Conservation (phyloP, 345 rosid species). For the Rhodamnia argentea region DNA sequence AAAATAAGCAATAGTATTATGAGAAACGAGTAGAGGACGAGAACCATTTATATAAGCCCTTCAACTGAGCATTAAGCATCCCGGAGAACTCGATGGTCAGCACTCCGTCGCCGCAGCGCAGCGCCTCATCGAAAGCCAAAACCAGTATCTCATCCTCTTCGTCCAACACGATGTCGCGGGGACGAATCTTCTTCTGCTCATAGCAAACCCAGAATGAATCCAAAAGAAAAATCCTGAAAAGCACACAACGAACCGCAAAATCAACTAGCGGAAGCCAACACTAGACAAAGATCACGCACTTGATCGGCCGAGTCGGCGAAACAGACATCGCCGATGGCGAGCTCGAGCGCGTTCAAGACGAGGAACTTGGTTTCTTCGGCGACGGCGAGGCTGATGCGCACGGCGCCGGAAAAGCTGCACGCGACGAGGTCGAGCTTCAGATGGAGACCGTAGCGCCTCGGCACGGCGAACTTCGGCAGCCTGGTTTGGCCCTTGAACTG, state of each 20-base stretch:
- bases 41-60: slow-evolving; percentile 34
- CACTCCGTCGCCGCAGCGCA: slow-evolving; percentile 20
- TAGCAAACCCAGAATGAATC: background rate
- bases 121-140: slow-evolving; percentile 18
- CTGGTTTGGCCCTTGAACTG: slow-evolving; percentile 23
- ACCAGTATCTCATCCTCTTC: slow-evolving; percentile 31
- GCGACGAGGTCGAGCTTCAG: slow-evolving; percentile 14
- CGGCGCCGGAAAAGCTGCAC: slow-evolving; percentile 23
- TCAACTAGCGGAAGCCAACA: background rate
- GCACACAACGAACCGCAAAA: background rate
- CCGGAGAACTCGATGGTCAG: slow-evolving; percentile 21
- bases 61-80: slow-evolving; percentile 24
- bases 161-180: slow-evolving; percentile 13
- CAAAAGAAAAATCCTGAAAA: background rate
- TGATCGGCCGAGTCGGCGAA: slow-evolving; percentile 18
- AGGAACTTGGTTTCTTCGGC: slow-evolving; percentile 15
- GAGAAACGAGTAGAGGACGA: background rate
- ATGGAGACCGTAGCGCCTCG: slow-evolving; percentile 11
- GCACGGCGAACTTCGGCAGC: slow-evolving; percentile 14
- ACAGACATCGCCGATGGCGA: slow-evolving; percentile 12
- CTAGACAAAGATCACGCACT: background rate
- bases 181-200: slow-evolving; percentile 6
- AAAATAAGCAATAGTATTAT: background rate
- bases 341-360: slow-evolving; percentile 31
- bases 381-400: slow-evolving; percentile 9